Percentiles rank a stretch among this genome's conserved stretches.
Evolutionary conservation across 2,329 filamentous ascomycete species (phyloP).

Genomic region (Sporothrix phasma): DNA sequence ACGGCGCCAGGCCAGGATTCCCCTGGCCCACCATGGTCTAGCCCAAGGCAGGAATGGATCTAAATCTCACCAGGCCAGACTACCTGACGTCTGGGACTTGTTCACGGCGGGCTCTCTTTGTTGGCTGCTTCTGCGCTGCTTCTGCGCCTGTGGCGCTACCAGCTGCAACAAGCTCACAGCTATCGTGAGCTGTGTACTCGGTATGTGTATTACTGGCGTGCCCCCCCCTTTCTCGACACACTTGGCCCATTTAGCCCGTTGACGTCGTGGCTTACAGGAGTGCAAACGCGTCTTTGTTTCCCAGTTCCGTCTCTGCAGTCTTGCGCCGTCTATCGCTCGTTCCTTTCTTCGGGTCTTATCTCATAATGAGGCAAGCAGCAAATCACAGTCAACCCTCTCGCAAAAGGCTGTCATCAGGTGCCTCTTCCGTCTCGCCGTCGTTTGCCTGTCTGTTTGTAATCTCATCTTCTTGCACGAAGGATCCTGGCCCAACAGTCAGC

Average conservation of each 20-base stretch:
- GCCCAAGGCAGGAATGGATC: neutral
- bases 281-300: neutral
- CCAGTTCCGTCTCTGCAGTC: no score
- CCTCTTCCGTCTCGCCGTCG: neutral
- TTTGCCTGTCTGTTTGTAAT: neutral
- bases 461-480: neutral
- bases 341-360: neutral
- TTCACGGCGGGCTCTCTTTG: neutral
- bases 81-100: no score
- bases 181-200: neutral
- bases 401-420: neutral
- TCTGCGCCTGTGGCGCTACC: neutral
- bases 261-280: neutral
- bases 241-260: neutral
- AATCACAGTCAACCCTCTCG: neutral
- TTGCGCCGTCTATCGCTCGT: neutral
- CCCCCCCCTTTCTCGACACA: neutral
- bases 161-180: neutral
- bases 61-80: no score
- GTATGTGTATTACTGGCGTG: no score
- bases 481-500: neutral
- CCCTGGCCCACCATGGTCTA: neutral
- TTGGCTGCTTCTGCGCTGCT: neutral
- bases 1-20: neutral
- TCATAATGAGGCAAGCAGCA: neutral